Base-by-base conservation (phyloP, 2,329 filamentous ascomycete genomes). In the Fusarium devonianum region DNA sequence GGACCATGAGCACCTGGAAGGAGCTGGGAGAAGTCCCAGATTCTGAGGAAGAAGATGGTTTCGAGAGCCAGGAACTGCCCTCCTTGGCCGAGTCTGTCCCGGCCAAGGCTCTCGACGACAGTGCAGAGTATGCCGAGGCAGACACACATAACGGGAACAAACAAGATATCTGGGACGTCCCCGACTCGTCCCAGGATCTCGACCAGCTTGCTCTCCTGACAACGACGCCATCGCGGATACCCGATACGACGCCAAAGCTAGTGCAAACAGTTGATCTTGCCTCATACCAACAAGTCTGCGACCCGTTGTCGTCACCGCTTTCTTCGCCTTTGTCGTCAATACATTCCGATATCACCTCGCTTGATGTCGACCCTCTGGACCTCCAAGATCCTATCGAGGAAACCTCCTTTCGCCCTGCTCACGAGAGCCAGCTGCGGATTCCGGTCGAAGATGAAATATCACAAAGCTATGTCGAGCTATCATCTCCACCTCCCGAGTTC, bases 1-100 rank as follows among this genome's bases (percentile, higher is more conserved):
- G 43, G 44, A 68, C 37, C 58, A 79, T 79, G 77, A 69, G 66
- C 47, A 73, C 73, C 57, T 80, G 77, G 77, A 79, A 73, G 72
- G 74, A 77, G 60, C 65, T 76, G 66, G 78, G 77, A 62, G 76
- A 78, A 64, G 72, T 80, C 58, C 77, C 78, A 48, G 77, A 79
- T 66, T 80, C 77, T 53, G 77, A 80, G 61, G 77, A 78, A 48
- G 77, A 79, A 36, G 71, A 69, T 56, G 73, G 64, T 43, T 75
- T 74, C 53, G 75, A 78, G 48, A 72, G 66, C 49, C 67, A 73
- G 48, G 60, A 68, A 32, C 30, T 56, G 30, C 52, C 50, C 12
- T 39, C 46, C 9, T 28, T 50, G 14, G 18, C 46, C 19, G 26
- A 41, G n/a, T 40, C 29, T 16, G 29, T 19, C 14, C 30, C 42